These are phyloP conservation scores for Kuraishia piskuri DNA, from an alignment of 805 yeast species.

Conservation along the genomic window DNA sequence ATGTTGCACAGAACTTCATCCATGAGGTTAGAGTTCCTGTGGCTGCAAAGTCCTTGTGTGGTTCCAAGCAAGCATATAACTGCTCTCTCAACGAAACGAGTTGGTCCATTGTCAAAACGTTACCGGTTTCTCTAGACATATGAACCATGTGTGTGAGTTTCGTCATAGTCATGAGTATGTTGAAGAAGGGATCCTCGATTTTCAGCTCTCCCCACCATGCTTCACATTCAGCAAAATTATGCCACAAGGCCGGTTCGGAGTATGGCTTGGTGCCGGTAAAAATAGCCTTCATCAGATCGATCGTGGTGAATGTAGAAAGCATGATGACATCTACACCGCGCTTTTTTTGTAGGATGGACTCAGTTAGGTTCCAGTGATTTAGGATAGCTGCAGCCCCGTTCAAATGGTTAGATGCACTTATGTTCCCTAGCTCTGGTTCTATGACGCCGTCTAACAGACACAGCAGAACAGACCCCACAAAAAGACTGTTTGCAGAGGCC, in stretches of 20 bases:
- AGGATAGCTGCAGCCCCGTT: slow-evolving; percentile 18
- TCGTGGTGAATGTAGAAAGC: slow-evolving; percentile 18
- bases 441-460: slow-evolving; percentile 19
- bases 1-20: slow-evolving; percentile 14
- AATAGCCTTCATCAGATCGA: slow-evolving; percentile 17
- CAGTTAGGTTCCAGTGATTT: slow-evolving; percentile 1
- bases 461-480: slow-evolving; percentile 15
- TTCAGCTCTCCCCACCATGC: slow-evolving; percentile 20
- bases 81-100: too few species aligned
- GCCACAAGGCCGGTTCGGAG: slow-evolving; percentile 13
- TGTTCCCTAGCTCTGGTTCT: slow-evolving; percentile 7
- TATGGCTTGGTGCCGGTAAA: slow-evolving; percentile 13
- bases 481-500: slow-evolving; percentile 5
- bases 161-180: slow-evolving; percentile 17
- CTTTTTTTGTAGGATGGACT: slow-evolving; percentile 3
- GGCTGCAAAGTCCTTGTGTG: neutral
- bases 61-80: neutral
- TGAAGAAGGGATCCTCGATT: slow-evolving; percentile 20
- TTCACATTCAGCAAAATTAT: slow-evolving; percentile 12
- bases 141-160: slow-evolving; percentile 9
- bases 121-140: neutral
- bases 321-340: slow-evolving; percentile 7
- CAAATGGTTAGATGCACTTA: slow-evolving; percentile 11
- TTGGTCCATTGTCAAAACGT: neutral
- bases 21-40: slow-evolving; percentile 5